Base-by-base conservation (phyloP, 148 eudicot genomes). In the Agrostemma githago region DNA sequence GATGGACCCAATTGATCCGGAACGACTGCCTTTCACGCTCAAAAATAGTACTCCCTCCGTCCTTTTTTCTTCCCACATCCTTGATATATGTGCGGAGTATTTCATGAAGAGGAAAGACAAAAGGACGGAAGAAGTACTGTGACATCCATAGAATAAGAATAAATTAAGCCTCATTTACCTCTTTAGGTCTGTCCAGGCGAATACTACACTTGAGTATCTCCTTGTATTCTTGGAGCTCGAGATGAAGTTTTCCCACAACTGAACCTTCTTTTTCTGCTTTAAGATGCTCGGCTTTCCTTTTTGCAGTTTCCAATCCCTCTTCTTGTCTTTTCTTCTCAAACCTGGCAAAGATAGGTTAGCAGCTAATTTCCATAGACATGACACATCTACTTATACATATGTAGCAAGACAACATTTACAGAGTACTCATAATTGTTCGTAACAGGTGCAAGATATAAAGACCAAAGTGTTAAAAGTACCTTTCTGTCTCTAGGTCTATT, bases 131-230 rank as follows among this genome's bases (percentile, higher is more conserved):
- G 34, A 1, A 26, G 34, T 26, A 26, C 34, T 26, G 1, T 26
- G 34, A 26, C 34, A 26, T 26, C 34, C 34, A 26, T 26, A 26
- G 34, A 26, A 26, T 26, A 1, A 26, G 34, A 26, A 26, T 26
- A 73, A n/a, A 17, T 20, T 12, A 57, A 62, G 11, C 14, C 9
- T 3, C 1, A 42, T 21, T 70, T 86, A 95, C 99, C 99, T 95
- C 99, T 85, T 95, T 95, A 16, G 88, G 87, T 77, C 92, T 81
- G 62, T 92, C 97, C 79, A 84, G 92, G 81, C 99, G 92, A 71
- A 88, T 78, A 83, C 92, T 89, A 85, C 99, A 95, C 85, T 95
- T 95, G 20, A 95, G 89, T 77, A 95, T 90, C 74, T 92, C 97
- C 84, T 76, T 84, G 83, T 95, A 95, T 77, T 89, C 97, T 74